phyloP scores from a whole-genome alignment of 1,284 basidiomycete genomes.

The Fistulinella cinereoalba region DNA sequence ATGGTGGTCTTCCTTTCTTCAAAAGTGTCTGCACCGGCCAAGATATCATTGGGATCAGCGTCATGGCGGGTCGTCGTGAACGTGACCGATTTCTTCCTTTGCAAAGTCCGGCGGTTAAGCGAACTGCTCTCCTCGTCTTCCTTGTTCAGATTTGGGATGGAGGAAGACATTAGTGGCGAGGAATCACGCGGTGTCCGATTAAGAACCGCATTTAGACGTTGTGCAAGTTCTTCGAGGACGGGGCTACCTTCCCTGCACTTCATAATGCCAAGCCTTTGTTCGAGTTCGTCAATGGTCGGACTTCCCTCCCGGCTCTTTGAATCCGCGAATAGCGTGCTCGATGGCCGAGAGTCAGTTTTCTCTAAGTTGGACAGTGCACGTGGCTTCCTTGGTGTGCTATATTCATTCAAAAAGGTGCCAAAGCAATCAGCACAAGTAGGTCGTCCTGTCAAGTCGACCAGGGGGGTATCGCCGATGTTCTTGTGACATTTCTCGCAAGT shows the following conservation, averaged over 20 bases:
- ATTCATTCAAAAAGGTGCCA: slow-evolving; percentile 63
- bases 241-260: slow-evolving; percentile 62
- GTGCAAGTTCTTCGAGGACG: slow-evolving; percentile 54
- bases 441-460: slow-evolving; percentile 76
- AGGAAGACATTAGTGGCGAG: slow-evolving; percentile 12
- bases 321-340: slow-evolving; percentile 39
- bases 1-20: slow-evolving; percentile 4
- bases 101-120: slow-evolving; percentile 27
- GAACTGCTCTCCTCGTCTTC: slow-evolving; percentile 32
- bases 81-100: slow-evolving; percentile 21
- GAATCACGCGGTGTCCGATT: slow-evolving; percentile 35
- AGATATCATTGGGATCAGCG: slow-evolving; percentile 3
- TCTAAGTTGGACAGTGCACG: slow-evolving; percentile 30
- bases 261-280: slow-evolving; percentile 53
- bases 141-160: slow-evolving; percentile 5
- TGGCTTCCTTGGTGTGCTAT: slow-evolving; percentile 43
- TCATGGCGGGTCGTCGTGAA: slow-evolving; percentile 4
- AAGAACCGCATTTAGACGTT: slow-evolving; percentile 47
- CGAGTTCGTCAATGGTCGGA: slow-evolving; percentile 55
- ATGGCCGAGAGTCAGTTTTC: slow-evolving; percentile 33
- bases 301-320: slow-evolving; percentile 46
- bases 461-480: slow-evolving; percentile 67
- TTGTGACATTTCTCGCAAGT: slow-evolving; percentile 67
- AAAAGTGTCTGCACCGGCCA: slow-evolving; percentile 3
- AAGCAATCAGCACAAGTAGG: slow-evolving; percentile 78